Percentiles rank a stretch among this genome's conserved stretches.
phyloP scores from a whole-genome alignment of 1,284 basidiomycete species.

The Irpex sp. region DNA sequence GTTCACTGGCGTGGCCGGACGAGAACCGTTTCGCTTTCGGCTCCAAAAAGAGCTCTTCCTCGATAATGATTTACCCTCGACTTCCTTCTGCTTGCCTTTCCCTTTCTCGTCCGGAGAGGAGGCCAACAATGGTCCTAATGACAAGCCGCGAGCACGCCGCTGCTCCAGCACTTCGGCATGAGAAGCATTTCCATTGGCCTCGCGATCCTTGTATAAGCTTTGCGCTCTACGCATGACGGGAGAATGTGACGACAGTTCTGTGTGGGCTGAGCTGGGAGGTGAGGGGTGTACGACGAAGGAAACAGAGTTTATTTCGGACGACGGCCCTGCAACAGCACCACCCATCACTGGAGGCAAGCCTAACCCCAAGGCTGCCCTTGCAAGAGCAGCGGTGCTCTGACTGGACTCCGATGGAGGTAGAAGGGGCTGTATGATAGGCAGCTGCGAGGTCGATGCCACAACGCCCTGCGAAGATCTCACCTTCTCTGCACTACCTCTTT shows the following conservation, averaged over 20 bases:
- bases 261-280: conserved; percentile 16
- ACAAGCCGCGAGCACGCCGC: conserved; percentile 40
- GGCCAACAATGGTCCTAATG: conserved; percentile 38
- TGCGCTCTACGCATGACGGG: conserved; percentile 37
- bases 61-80: conserved; percentile 34
- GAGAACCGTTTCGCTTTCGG: conserved; percentile 34
- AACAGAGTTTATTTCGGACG: conserved; percentile 39
- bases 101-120: conserved; percentile 34
- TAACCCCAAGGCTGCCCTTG: conserved; percentile 55
- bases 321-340: conserved; percentile 32
- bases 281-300: conserved; percentile 27
- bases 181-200: conserved; percentile 13
- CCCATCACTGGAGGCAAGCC: conserved; percentile 53
- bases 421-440: background rate
- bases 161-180: conserved; percentile 30
- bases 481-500: background rate
- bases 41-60: conserved; percentile 57
- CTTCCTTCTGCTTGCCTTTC: conserved; percentile 37
- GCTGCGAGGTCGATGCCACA: background rate
- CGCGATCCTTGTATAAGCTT: conserved; percentile 41
- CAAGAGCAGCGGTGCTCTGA: conserved; percentile 44
- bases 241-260: conserved; percentile 12
- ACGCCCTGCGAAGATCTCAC: background rate
- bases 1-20: conserved; percentile 18
- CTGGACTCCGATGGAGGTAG: conserved; percentile 18